A percentile compares a stretch with the other conserved stretches of the same genome.
Evolutionary conservation across 2,329 filamentous ascomycete genomes (phyloP).

Genomic region (Exophiala phaeomuriformis): DNA sequence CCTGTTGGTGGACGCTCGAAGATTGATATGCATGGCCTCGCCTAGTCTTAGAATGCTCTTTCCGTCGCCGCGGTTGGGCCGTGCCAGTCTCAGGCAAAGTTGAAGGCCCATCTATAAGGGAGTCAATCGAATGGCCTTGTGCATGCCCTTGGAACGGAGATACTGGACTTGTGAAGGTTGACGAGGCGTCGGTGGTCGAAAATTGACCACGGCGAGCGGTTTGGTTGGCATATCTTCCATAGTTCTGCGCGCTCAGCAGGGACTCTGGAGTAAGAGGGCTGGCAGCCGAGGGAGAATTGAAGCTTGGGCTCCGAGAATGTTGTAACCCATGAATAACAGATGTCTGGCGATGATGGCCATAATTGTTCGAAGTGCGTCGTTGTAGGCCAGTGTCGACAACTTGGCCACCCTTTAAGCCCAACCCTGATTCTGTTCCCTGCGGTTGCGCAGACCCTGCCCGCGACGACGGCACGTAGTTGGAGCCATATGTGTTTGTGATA

Average conservation of each 20-base stretch:
- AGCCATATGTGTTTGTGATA: slow-evolving; percentile 11
- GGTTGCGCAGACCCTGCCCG: slow-evolving; percentile 22
- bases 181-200: slow-evolving; percentile 9
- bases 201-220: slow-evolving; percentile 15
- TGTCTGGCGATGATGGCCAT: slow-evolving; percentile 91
- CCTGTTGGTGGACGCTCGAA: slow-evolving; percentile 57
- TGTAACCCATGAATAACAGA: slow-evolving; percentile 95
- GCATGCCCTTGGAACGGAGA: slow-evolving; percentile 23
- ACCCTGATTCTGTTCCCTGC: slow-evolving; percentile 10
- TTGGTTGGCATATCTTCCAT: slow-evolving; percentile 11
- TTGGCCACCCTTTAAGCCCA: slow-evolving; percentile 13
- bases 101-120: slow-evolving; percentile 28
- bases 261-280: slow-evolving; percentile 56
- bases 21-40: slow-evolving; percentile 68
- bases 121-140: slow-evolving; percentile 33
- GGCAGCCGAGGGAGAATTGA: slow-evolving; percentile 63
- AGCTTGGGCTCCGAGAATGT: slow-evolving; percentile 82
- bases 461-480: slow-evolving; percentile 13
- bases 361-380: slow-evolving; percentile 48
- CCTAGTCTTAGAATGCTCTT: slow-evolving; percentile 59
- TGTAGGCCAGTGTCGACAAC: slow-evolving; percentile 35
- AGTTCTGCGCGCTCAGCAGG: slow-evolving; percentile 14
- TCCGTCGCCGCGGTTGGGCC: slow-evolving; percentile 34
- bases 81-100: slow-evolving; percentile 35
- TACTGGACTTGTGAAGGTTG: slow-evolving; percentile 14